Base-by-base conservation (phyloP, 495 filamentous ascomycete species). In the Thermothielavioides terrestris region DNA sequence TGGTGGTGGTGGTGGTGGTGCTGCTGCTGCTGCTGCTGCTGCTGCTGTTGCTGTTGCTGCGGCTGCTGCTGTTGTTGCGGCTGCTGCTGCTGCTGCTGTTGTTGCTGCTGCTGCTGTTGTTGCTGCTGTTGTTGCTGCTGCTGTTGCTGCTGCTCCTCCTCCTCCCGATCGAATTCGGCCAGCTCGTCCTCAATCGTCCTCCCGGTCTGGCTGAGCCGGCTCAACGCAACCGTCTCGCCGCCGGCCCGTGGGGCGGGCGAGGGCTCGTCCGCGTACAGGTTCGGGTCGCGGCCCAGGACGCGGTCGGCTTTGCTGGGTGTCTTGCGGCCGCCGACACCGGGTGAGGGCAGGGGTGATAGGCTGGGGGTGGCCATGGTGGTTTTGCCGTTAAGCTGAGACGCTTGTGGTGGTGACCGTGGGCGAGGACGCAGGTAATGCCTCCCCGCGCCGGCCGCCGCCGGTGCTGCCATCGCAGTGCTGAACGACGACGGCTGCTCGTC, bases 221-320 rank as follows among this genome's bases (percentile, higher is more conserved):
- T 59, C 66, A 76, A 63, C 6, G 68, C 68, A 1, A 76, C 66
- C 2, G 62, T 58, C 18, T 64, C 55, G 31, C 25, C 46, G 52
- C 7, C 11, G 42, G 4, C n/a, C n/a, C n/a, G n/a, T n/a, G n/a
- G 31, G 27, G 37, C 30, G 23, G 23, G 48, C 20, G 37, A 20
- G 17, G 58, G 61, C 42, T 62, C 66, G 37, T 76, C 73, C 2
- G 47, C 66, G 50, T 72, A 75, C 34, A 73, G 49, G 49, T 68
- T 72, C 15, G 73, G 73, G 46, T 76, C 73, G 6, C 73, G 65
- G 20, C 73, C 73, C 4, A 76, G 50, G 2, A 76, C 58, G n/a
- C 73, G 70, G 50, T 75, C 73, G 6, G 73, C 73, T 48, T 76
- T 76, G 41, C 65, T 71, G 3, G 66, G 72, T 4, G 68, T 63